phyloP scores from a whole-genome alignment of 2,329 filamentous ascomycete genomes.

The Fusarium torreyae region DNA sequence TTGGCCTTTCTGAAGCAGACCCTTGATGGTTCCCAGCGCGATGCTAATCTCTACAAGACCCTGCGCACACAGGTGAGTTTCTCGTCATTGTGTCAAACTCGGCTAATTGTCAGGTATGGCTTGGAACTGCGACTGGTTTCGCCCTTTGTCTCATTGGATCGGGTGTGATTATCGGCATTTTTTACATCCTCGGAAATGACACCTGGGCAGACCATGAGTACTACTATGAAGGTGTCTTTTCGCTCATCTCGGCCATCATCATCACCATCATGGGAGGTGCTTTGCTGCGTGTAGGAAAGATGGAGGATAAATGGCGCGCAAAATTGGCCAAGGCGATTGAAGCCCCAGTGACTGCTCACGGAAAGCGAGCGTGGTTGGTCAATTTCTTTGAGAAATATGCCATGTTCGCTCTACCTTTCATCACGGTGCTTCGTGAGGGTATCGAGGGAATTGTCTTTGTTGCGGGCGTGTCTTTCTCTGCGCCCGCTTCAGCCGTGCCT shows the following conservation, averaged over 20 bases:
- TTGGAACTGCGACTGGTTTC: conserved; percentile 57
- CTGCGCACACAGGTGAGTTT: conserved; percentile 74
- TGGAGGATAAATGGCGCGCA: conserved; percentile 87
- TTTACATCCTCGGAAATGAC: conserved; percentile 77
- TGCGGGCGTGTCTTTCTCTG: conserved; percentile 83
- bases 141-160: conserved; percentile 76
- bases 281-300: conserved; percentile 84
- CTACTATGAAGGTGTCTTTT: conserved; percentile 87
- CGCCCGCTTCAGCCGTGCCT: conserved; percentile 83
- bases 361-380: conserved; percentile 66
- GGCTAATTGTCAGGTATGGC: conserved; percentile 66
- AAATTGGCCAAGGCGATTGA: conserved; percentile 83
- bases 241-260: conserved; percentile 82
- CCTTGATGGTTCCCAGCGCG: conserved; percentile 73
- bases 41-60: conserved; percentile 75
- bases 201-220: conserved; percentile 80
- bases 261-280: conserved; percentile 87
- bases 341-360: conserved; percentile 61
- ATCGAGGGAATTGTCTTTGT: conserved; percentile 92
- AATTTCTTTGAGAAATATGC: conserved; percentile 82
- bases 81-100: background rate
- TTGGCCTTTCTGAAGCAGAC: conserved; percentile 89
- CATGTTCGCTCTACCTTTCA: conserved; percentile 89
- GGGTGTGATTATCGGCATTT: conserved; percentile 78
- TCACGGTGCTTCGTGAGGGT: conserved; percentile 88